phyloP scores from a whole-genome alignment of 2,329 filamentous ascomycete species.

The Penicillium sp. region DNA sequence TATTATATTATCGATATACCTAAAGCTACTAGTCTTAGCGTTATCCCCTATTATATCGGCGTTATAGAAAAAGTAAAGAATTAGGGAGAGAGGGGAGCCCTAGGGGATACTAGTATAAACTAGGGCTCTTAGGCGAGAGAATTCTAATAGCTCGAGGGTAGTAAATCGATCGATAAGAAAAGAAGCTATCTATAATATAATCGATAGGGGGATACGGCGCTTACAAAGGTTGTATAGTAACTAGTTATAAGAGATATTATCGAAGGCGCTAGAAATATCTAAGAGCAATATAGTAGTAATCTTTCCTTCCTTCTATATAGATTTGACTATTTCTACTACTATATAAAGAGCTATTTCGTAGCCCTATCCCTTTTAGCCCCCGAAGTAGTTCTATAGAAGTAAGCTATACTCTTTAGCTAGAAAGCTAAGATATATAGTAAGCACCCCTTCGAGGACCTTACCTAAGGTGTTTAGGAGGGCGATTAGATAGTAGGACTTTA shows the following conservation, averaged over 20 bases:
- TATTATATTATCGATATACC: not conserved
- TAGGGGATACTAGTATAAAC: conserved; percentile 15
- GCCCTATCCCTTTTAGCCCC: not conserved
- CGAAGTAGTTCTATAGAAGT: conserved; percentile 4
- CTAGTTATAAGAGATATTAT: conserved; percentile 9
- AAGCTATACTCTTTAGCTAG: conserved; percentile 6
- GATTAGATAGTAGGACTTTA: conserved; percentile 11
- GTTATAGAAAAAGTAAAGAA: too few species aligned
- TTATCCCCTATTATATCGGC: too few species aligned
- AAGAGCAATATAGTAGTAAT: conserved; percentile 8
- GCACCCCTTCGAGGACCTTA: conserved; percentile 9
- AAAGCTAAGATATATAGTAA: conserved; percentile 7
- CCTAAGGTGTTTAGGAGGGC: conserved; percentile 7
- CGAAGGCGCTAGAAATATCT: conserved; percentile 10
- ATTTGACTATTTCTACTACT: conserved; percentile 7
- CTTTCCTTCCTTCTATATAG: conserved; percentile 4
- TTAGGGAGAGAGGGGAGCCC: too few species aligned
- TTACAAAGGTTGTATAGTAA: conserved; percentile 6
- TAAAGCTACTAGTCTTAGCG: too few species aligned
- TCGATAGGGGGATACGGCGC: not conserved
- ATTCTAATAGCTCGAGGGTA: not conserved
- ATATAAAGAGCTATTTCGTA: conserved; percentile 11
- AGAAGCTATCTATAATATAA: not conserved
- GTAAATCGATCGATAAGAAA: not conserved
- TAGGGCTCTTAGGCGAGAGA: not conserved